Evolutionary conservation across 2,329 filamentous ascomycete genomes (phyloP), one percentile per base, ranked within the genome.

Genomic region (Fusarium keratoplasticum): DNA sequence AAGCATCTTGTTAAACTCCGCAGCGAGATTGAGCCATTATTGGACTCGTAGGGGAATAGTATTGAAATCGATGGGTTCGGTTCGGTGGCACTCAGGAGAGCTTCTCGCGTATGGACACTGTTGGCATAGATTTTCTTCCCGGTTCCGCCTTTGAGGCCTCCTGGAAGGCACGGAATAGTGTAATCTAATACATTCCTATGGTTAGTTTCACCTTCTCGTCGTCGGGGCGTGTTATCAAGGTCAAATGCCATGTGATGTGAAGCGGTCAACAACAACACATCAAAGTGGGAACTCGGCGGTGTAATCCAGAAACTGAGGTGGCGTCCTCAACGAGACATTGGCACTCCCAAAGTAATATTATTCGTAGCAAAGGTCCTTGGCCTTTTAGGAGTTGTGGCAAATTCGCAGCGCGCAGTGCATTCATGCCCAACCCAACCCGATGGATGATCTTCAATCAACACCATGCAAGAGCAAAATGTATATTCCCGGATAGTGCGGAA

Each of bases 1-100:
- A 79, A 79, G 73, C 77, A 83, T 63, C 72, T 83, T 16, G 76
- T 78, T 36, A 78, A 80, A 55, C 55, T 83, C 14, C 75, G 81
- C 31, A 77, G 79, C 57, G 81, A 82, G 27, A 82, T 83, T 60
- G 81, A 83, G 61, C 75, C 74, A 22, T 69, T 80, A 54, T 61
- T 83, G 58, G 81, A 83, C 64, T 72, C 72, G 11, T 77, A 68
- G 59, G 50, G 47, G 64, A 66, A 25, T 5, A 31, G 63, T 25
- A 44, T 38, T 64, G 44, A n/a, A 18, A 33, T 62, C 36, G 25
- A 31, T 50, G 22, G 25, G 38, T 66, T 66, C 11, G 20, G 36
- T 59, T 40, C 16, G 60, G 22, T n/a, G n/a, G 47, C 14, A 27
- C 38, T 42, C 10, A 42, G 38, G 38, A 6, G 38, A 6, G n/a